Evolutionary conservation across 495 filamentous ascomycete genomes (phyloP).

Genomic region (Glonium stellatum): DNA sequence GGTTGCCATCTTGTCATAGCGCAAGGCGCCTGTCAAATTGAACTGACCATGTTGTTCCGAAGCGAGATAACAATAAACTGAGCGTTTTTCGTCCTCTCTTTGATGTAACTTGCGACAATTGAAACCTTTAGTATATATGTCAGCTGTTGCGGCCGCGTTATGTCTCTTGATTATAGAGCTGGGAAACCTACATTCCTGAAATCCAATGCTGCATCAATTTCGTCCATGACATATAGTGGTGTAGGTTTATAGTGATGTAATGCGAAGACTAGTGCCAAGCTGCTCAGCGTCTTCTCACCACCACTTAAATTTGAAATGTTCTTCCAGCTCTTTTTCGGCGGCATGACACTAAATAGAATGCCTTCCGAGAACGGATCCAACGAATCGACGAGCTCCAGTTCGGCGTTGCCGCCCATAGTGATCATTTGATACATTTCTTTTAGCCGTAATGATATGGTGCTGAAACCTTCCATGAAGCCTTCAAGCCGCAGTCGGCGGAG

Average conservation of each 20-base stretch:
- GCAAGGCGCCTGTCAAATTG: neutral
- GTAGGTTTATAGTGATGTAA: constrained; percentile 98
- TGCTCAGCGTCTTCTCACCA: constrained; percentile 94
- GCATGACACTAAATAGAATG: constrained; percentile 96
- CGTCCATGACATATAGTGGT: constrained; percentile 97
- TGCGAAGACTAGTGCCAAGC: constrained; percentile 90
- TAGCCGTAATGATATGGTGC: constrained; percentile 83
- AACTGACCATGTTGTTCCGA: constrained; percentile 78
- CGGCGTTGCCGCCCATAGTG: constrained; percentile 98
- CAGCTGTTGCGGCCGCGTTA: neutral
- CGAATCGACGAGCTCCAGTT: constrained; percentile 91
- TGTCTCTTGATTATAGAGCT: neutral
- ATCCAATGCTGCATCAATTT: constrained; percentile 96
- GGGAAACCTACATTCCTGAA: constrained; percentile 78
- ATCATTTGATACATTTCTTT: constrained; percentile 99
- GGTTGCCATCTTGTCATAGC: neutral
- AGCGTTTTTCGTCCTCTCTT: constrained; percentile 96
- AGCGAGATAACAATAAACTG: constrained; percentile 98
- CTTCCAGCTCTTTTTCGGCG: constrained; percentile 99
- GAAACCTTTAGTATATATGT: constrained; percentile 60
- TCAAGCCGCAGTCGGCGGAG: constrained; percentile 82
- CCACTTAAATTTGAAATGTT: constrained; percentile 92
- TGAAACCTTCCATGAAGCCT: constrained; percentile 98
- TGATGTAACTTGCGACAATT: constrained; percentile 97
- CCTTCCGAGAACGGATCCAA: constrained; percentile 96